A percentile compares a stretch with the other conserved stretches of the same genome.
phyloP scores from a whole-genome alignment of 2,329 filamentous ascomycete genomes.

The Allantophomopsis cytisporea region DNA sequence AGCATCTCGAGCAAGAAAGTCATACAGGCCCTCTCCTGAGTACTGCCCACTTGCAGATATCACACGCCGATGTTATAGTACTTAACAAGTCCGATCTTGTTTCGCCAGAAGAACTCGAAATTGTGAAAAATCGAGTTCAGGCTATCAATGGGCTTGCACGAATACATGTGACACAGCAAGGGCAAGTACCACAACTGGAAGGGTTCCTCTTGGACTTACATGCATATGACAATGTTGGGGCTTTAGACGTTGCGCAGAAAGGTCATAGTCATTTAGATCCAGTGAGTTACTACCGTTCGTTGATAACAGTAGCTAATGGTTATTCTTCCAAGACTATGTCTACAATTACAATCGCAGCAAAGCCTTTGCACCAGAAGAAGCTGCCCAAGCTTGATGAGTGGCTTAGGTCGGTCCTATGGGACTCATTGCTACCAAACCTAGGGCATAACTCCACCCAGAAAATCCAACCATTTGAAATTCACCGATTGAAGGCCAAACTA shows the following conservation, averaged over 20 bases:
- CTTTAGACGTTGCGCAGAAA: constrained; percentile 56
- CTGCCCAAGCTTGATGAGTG: constrained; percentile 61
- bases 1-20: constrained; percentile 35
- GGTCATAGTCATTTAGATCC: constrained; percentile 88
- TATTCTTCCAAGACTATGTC: constrained; percentile 53
- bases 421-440: constrained; percentile 41
- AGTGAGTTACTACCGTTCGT: constrained; percentile 29
- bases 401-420: constrained; percentile 78
- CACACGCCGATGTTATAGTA: constrained; percentile 87
- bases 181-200: constrained; percentile 68
- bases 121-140: constrained; percentile 55
- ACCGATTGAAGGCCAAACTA: constrained; percentile 75
- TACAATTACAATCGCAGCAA: constrained; percentile 61
- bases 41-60: constrained; percentile 91
- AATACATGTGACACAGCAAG: constrained; percentile 69
- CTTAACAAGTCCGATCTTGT: constrained; percentile 92
- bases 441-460: constrained; percentile 19
- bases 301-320: background rate
- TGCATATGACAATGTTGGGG: constrained; percentile 75
- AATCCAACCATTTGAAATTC: constrained; percentile 54
- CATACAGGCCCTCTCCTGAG: constrained; percentile 60
- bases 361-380: constrained; percentile 39
- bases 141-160: constrained; percentile 86
- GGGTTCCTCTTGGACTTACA: constrained; percentile 82
- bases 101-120: constrained; percentile 49